Conservation (phyloP, 495 filamentous ascomycete genomes). For the Penicillium diatomitis region DNA sequence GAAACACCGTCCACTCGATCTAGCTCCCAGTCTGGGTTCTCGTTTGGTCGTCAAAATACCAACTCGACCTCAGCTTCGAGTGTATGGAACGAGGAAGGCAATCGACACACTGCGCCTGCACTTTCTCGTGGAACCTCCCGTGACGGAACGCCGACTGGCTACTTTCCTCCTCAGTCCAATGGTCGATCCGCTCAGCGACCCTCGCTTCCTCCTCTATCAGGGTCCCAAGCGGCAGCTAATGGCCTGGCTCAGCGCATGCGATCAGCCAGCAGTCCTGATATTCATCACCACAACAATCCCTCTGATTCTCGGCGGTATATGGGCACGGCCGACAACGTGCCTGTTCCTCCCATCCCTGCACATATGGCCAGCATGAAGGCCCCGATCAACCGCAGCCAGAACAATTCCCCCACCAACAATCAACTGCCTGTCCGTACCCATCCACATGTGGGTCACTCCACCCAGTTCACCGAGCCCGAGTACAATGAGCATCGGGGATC, state of each 20-base stretch:
- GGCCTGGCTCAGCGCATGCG: conserved; percentile 47
- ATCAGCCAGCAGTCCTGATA: conserved; percentile 64
- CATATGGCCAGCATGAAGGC: conserved; percentile 50
- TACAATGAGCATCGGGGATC: conserved; percentile 23
- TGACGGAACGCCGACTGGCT: conserved; percentile 59
- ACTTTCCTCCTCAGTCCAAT: conserved; percentile 42
- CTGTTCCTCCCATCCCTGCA: conserved; percentile 52
- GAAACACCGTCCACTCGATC: conserved; percentile 84
- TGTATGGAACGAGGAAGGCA: conserved; percentile 55
- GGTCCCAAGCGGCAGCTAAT: conserved; percentile 43
- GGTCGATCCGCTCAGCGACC: conserved; percentile 65
- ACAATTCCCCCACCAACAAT: conserved; percentile 49
- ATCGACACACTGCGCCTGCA: conserved; percentile 80
- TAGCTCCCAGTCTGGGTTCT: conserved; percentile 66
- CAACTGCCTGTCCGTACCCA: conserved; percentile 40
- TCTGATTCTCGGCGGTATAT: conserved; percentile 39
- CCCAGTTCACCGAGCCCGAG: conserved; percentile 34
- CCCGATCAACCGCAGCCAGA: conserved; percentile 59
- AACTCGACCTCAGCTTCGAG: conserved; percentile 44
- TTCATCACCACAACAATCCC: conserved; percentile 42
- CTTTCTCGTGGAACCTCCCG: conserved; percentile 69
- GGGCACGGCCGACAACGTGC: conserved; percentile 56
- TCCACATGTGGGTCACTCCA: conserved; percentile 19
- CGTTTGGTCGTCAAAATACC: conserved; percentile 64
- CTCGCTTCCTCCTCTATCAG: conserved; percentile 69